phyloP scores from a whole-genome alignment of 257 asterid genomes.

The Salvia splendens region DNA sequence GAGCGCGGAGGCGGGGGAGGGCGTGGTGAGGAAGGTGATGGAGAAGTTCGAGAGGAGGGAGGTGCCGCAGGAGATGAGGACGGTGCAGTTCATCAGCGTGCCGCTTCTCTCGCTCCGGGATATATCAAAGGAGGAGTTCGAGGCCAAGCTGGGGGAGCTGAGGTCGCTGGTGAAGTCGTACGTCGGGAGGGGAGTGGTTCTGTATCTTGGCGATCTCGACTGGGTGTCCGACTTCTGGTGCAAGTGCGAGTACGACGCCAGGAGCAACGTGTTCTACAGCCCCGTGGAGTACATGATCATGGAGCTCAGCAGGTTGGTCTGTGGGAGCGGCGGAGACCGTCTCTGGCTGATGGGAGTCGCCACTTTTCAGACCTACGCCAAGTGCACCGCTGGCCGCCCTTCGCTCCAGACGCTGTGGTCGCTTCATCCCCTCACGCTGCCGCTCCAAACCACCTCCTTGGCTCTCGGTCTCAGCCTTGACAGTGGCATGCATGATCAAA shows the following conservation, averaged over 20 bases:
- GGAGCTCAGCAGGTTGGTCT: slow-evolving; percentile 74
- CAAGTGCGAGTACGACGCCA: slow-evolving; percentile 58
- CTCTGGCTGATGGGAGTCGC: slow-evolving; percentile 81
- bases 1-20: slow-evolving; percentile 48
- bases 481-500: slow-evolving; percentile 48
- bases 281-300: slow-evolving; percentile 87
- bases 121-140: slow-evolving; percentile 67
- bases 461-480: slow-evolving; percentile 70
- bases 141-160: slow-evolving; percentile 64
- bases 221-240: slow-evolving; percentile 91
- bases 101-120: slow-evolving; percentile 63
- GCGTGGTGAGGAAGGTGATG: slow-evolving; percentile 60
- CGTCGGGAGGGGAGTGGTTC: slow-evolving; percentile 65
- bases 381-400: slow-evolving; percentile 73
- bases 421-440: slow-evolving; percentile 67
- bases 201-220: slow-evolving; percentile 77
- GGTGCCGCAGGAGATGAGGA: slow-evolving; percentile 56
- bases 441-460: slow-evolving; percentile 46
- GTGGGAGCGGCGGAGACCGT: slow-evolving; percentile 42
- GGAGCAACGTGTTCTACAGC: slow-evolving; percentile 41
- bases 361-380: slow-evolving; percentile 60
- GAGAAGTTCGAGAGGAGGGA: slow-evolving; percentile 63
- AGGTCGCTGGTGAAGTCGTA: slow-evolving; percentile 66
- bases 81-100: slow-evolving; percentile 76
- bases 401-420: slow-evolving; percentile 80